Conservation (phyloP, 805 yeast species). For the Wickerhamomyces alni region DNA sequence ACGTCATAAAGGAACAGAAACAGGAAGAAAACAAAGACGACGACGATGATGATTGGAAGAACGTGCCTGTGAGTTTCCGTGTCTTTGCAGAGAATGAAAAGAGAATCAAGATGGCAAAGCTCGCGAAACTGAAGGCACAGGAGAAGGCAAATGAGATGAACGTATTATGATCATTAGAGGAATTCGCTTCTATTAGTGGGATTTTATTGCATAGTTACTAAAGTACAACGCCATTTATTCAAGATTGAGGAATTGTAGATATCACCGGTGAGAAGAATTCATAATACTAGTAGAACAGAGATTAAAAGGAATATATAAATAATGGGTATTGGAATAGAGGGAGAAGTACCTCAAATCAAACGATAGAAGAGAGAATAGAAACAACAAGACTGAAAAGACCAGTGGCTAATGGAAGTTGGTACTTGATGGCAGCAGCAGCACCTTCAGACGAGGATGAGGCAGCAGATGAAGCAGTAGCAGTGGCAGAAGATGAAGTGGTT, state of each 20-base stretch:
- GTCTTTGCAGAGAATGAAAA: slow-evolving; percentile 85
- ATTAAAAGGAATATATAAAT: too few relatives aligned
- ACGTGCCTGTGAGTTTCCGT: slow-evolving; percentile 68
- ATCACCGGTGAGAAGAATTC: too few relatives aligned
- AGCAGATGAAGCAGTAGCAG: slow-evolving; percentile 13
- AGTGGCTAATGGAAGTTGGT: slow-evolving; percentile 1
- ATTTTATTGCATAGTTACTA: too few relatives aligned
- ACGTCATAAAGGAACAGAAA: slow-evolving; percentile 15
- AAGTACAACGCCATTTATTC: too few relatives aligned
- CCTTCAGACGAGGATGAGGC: slow-evolving; percentile 13
- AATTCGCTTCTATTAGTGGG: too few relatives aligned
- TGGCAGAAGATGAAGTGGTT: background rate
- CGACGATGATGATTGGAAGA: slow-evolving; percentile 43
- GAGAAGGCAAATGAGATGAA: slow-evolving; percentile 17
- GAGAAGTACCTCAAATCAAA: too few relatives aligned
- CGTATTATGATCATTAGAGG: too few relatives aligned
- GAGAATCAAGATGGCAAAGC: slow-evolving; percentile 39
- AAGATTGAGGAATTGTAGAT: too few relatives aligned
- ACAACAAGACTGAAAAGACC: slow-evolving; percentile 27
- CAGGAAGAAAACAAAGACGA: slow-evolving; percentile 22
- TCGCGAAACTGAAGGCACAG: background rate
- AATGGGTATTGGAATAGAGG: too few relatives aligned
- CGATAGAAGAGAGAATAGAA: slow-evolving; percentile 33
- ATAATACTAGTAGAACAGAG: too few relatives aligned
- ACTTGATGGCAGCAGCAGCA: slow-evolving; percentile 5